Base-by-base conservation (phyloP, 129 eudicot genomes). In the Lactuca saligna region DNA sequence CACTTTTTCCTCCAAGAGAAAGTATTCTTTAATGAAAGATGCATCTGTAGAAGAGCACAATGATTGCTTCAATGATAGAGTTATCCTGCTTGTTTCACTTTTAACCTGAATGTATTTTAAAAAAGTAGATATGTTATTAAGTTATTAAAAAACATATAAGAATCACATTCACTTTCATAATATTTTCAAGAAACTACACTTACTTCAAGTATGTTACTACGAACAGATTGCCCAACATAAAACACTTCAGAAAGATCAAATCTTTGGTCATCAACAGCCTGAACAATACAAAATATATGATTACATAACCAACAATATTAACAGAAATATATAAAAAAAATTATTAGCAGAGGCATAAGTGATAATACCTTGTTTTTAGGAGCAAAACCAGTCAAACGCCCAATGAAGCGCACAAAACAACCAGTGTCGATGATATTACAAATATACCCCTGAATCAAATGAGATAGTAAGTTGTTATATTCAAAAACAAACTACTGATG, bases 301-400 rank as follows among this genome's bases (percentile, higher is more conserved):
- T 20, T 34, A 57, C 44, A 56, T 3, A 61, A 15, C 66, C n/a
- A 65, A 9, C 57, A 68, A 16, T 38, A 42, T 61, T 10, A 44
- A 69, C 3, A 66, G 20, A 50, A 31, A 61, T 32, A 48, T 10
- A 34, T 17, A 0, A 20, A 53, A 11, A 15, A 13, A 32, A 72
- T 20, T 34, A 60, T 32, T 3, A 55, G 66, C 54, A 63, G 11
- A 63, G 11, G 64, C 61, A 15, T 44, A 25, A 25, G 29, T 25
- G 29, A 25, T 25, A 3, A 50, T 76, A 91, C 96, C 95, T 86
- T 82, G 75, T 82, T 83, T 82, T 86, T 93, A 1, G 96, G 98
- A 77, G 86, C 85, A 82, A 93, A 93, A 37, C 96, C 98, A 66
- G 98, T 93, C 72, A 93, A 75, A 17, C 90, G 98, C 38, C 96